phyloP scores from a whole-genome alignment of 345 rosid species.

The Lepidium africanum region DNA sequence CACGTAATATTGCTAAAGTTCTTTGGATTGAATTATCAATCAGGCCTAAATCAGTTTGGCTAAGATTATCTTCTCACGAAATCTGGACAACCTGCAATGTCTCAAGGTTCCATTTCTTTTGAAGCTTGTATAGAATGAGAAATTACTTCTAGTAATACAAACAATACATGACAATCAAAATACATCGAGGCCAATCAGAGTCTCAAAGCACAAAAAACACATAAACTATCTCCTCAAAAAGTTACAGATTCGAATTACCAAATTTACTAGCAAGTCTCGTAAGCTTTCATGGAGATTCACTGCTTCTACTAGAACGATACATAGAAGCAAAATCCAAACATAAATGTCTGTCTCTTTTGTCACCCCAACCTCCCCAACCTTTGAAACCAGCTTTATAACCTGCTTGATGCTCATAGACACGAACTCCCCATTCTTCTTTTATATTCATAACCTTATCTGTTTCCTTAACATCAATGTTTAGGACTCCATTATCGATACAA shows the following conservation, averaged over 20 bases:
- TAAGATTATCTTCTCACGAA: not conserved
- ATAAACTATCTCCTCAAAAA: not conserved
- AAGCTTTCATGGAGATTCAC: conserved; percentile 19
- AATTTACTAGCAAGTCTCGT: conserved; percentile 3
- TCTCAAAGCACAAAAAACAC: not conserved
- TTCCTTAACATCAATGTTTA: conserved; percentile 52
- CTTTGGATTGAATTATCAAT: no score
- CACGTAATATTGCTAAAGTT: no score
- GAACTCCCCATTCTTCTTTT: conserved; percentile 55
- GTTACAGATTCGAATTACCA: not conserved
- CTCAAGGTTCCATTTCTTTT: not conserved
- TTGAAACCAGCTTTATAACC: conserved; percentile 96
- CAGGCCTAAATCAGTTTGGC: no score
- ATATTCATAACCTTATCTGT: conserved; percentile 55
- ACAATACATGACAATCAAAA: conserved; percentile 11
- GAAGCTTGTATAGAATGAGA: not conserved
- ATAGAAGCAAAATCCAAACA: conserved; percentile 65
- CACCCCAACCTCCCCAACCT: conserved; percentile 99
- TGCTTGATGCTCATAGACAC: conserved; percentile 49
- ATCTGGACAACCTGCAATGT: not conserved
- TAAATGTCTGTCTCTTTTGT: conserved; percentile 66
- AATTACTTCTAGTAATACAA: not conserved
- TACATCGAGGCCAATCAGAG: not conserved
- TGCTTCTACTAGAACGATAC: conserved; percentile 10
- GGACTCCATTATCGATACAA: conserved; percentile 71